Percentiles rank a stretch among this genome's conserved stretches.
Conservation (phyloP, 495 filamentous ascomycete species). For the Darksidea phi region DNA sequence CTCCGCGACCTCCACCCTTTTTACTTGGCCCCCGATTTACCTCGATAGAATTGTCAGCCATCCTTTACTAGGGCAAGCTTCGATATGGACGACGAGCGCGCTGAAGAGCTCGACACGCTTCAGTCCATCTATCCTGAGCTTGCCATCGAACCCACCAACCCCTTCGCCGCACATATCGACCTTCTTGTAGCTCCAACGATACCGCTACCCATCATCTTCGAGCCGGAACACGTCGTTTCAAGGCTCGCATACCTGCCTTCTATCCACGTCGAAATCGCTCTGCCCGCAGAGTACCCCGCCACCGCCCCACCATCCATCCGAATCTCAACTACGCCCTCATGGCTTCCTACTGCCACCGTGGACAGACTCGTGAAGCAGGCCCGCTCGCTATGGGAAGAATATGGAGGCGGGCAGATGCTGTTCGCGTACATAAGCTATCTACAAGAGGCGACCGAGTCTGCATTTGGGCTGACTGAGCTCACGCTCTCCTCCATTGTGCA, state of each 20-base stretch:
- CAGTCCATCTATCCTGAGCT: constrained; percentile 89
- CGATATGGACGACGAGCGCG: constrained; percentile 61
- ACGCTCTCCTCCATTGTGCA: constrained; percentile 61
- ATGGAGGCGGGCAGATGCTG: constrained; percentile 71
- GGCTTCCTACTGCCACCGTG: constrained; percentile 65
- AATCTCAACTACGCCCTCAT: constrained; percentile 65
- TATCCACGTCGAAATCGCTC: constrained; percentile 62
- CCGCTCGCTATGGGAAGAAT: constrained; percentile 73
- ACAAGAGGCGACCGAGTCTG: constrained; percentile 72
- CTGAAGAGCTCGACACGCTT: constrained; percentile 78
- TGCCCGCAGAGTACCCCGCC: constrained; percentile 76
- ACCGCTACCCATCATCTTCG: constrained; percentile 69
- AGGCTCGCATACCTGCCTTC: constrained; percentile 74
- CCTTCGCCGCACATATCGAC: constrained; percentile 64
- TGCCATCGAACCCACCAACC: constrained; percentile 56
- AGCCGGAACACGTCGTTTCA: constrained; percentile 53
- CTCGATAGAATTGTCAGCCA: too few species aligned
- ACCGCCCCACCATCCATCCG: constrained; percentile 62
- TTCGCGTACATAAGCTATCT: constrained; percentile 85
- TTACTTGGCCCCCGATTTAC: constrained; percentile 8
- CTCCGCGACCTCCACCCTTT: neutral
- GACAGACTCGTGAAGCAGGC: constrained; percentile 61
- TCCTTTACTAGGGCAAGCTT: neutral
- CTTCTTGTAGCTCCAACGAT: constrained; percentile 68
- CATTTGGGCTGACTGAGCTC: constrained; percentile 66